Evolutionary conservation across 129 eudicot species (phyloP), one percentile per base, ranked within the genome.

Genomic region (Flaveria linearis): DNA sequence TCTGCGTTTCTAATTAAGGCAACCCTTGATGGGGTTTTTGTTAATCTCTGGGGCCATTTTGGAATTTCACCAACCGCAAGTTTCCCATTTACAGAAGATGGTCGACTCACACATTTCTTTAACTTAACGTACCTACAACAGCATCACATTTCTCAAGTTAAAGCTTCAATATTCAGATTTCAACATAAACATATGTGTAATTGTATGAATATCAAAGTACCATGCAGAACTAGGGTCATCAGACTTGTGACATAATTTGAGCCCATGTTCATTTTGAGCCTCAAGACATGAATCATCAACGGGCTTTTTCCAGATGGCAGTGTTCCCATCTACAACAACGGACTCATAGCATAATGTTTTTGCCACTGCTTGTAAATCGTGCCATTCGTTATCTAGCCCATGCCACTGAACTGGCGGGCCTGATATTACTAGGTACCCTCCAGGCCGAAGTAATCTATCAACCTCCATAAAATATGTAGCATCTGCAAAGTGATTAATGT

Each of bases 391-490:
- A 84, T 90, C 93, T 78, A 82, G 87, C 60, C 92, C 90, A 55
- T 91, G 84, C 98, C 98, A 93, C 82, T 93, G 93, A 36, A 93
- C 98, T 10, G 98, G 98, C 36, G 98, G 98, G 9, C 98, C 98
- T 17, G 98, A 93, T 26, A 93, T 93, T 55, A 93, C 92, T 11
- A 90, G 65, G 85, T 90, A 88, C 63, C 98, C 98, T 77, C 98
- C 98, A 14, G 98, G 97, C 56, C 98, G 91, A 18, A 93, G 93
- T 65, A 93, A 66, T 78, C 98, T 82, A 81, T 93, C 97, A 69
- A 93, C 98, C 85, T 93, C 98, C 50, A 90, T 80, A 62, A 90
- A 90, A 71, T 90, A 88, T 12, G 96, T 84, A 12, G 93, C 93
- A 82, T 90, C 96, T 90, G 91, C 85, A 84, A 72, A 49, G 18